Conservation (phyloP, 164 flowering plant genomes). For the Piper betle region DNA sequence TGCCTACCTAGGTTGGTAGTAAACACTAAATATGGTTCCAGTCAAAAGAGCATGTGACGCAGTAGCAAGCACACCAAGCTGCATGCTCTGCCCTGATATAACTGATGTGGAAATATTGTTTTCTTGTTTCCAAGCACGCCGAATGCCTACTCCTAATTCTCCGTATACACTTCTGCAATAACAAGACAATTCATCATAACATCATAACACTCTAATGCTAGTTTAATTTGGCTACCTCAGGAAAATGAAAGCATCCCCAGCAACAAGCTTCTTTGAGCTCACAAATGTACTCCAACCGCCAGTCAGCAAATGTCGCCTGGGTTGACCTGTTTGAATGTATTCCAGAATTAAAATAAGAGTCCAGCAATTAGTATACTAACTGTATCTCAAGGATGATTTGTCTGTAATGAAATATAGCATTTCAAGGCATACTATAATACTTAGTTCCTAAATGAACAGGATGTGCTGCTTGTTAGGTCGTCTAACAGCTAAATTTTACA, state of each 20-base stretch:
- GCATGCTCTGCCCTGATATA: slow-evolving; percentile 48
- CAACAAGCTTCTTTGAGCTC: slow-evolving; percentile 33
- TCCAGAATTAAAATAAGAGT: no score
- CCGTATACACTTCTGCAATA: slow-evolving; percentile 40
- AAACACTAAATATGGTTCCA: slow-evolving; percentile 40
- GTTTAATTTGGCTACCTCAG: slow-evolving; percentile 24
- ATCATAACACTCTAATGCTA: neutral
- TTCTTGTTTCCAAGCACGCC: slow-evolving; percentile 26
- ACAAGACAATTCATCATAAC: neutral
- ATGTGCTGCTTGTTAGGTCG: no score
- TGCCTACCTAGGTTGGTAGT: slow-evolving; percentile 46
- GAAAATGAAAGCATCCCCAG: slow-evolving; percentile 50
- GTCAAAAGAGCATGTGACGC: slow-evolving; percentile 45
- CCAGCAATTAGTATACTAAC: no score
- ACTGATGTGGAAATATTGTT: slow-evolving; percentile 24
- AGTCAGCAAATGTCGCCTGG: slow-evolving; percentile 55
- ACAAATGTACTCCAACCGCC: slow-evolving; percentile 67
- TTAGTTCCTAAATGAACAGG: no score
- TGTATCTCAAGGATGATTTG: no score
- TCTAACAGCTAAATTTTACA: no score
- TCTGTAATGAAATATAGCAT: no score
- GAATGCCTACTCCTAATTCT: slow-evolving; percentile 46
- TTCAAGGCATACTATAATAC: no score
- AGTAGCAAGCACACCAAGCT: slow-evolving; percentile 45
- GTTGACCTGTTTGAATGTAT: slow-evolving; percentile 32